Percentiles rank a stretch among this genome's conserved stretches.
These are phyloP conservation scores for Malus asiatica DNA, from an alignment of 306 rosid species.

Conservation along the genomic window DNA sequence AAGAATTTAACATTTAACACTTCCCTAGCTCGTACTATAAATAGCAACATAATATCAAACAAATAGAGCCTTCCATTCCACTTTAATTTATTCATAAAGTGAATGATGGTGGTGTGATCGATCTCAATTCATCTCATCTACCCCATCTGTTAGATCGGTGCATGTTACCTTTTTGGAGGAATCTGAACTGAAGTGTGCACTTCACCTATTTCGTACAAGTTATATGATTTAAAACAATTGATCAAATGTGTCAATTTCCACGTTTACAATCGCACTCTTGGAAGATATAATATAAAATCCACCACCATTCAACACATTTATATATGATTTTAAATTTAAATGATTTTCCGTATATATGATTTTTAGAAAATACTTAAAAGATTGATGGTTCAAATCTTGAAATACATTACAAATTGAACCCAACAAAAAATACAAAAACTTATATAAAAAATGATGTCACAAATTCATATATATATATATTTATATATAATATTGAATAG, in stretches of 20 bases:
- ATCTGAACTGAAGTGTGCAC: neutral
- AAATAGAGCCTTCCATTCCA: neutral
- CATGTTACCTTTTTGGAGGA: neutral
- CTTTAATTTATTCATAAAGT: neutral
- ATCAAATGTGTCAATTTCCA: neutral
- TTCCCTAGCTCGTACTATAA: too few species aligned
- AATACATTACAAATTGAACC: too few species aligned
- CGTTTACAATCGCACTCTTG: neutral
- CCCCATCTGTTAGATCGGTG: neutral
- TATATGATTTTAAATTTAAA: neutral
- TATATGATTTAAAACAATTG: neutral
- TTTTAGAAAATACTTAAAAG: too few species aligned
- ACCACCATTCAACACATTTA: neutral
- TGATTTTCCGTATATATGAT: too few species aligned
- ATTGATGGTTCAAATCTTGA: too few species aligned
- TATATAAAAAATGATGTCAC: too few species aligned
- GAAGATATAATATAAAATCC: neutral
- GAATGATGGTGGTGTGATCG: neutral
- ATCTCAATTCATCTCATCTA: neutral
- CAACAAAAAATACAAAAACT: too few species aligned
- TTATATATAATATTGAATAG: too few species aligned
- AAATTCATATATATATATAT: too few species aligned
- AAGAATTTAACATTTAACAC: too few species aligned
- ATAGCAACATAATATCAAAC: neutral
- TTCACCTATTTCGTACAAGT: neutral